Conservation (phyloP, 2,329 filamentous ascomycete genomes). For the Alternaria sp. region DNA sequence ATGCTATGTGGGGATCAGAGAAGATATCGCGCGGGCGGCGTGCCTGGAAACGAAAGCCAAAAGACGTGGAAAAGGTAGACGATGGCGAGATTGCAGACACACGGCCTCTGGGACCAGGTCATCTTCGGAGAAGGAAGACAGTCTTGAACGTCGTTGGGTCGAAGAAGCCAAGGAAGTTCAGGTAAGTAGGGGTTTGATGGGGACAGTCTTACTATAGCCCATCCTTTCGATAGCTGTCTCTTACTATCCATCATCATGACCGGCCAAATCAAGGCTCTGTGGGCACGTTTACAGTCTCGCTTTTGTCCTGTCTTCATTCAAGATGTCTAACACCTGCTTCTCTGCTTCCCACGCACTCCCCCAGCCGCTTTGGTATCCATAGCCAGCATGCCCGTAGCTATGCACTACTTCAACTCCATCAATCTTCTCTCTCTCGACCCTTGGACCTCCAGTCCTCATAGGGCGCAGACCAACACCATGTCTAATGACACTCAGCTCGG, state of each 20-base stretch:
- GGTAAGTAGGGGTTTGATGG: neutral
- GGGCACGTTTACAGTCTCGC: conserved; percentile 9
- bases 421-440: conserved; percentile 75
- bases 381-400: conserved; percentile 80
- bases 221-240: neutral
- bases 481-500: conserved; percentile 73
- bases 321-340: conserved; percentile 43
- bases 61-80: neutral
- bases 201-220: neutral
- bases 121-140: neutral
- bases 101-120: neutral
- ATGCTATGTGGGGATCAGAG: neutral
- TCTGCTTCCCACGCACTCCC: conserved; percentile 52
- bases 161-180: neutral
- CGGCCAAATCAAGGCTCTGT: neutral
- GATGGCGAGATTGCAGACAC: neutral
- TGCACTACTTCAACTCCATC: conserved; percentile 73
- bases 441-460: conserved; percentile 72
- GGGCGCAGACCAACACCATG: conserved; percentile 86
- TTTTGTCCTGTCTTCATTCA: conserved; percentile 17
- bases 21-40: neutral
- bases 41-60: neutral
- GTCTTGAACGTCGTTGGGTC: neutral
- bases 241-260: neutral
- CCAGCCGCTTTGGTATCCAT: conserved; percentile 68